A percentile compares a stretch with the other conserved stretches of the same genome.
Evolutionary conservation across 208 protist genomes (phyloP).

Genomic region (Trypanosoma platydactyli): DNA sequence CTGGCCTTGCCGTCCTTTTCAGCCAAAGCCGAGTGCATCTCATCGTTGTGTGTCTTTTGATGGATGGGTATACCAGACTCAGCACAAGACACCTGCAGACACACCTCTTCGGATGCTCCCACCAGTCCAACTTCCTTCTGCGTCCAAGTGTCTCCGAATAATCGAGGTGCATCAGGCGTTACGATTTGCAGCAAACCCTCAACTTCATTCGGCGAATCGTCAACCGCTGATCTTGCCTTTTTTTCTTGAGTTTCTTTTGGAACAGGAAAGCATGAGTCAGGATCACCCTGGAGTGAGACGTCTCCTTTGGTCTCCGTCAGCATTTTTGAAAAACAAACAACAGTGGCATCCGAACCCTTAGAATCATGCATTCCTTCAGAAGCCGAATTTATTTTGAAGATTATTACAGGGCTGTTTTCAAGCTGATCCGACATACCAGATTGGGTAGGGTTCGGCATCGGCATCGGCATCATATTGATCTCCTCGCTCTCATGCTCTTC

Average conservation of each 20-base stretch:
- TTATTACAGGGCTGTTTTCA: neutral
- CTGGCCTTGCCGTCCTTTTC: too few species aligned
- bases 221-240: neutral
- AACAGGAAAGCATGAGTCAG: neutral
- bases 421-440: neutral
- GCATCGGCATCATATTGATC: neutral
- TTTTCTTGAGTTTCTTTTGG: neutral
- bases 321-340: neutral
- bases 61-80: too few species aligned
- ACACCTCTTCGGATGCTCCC: neutral
- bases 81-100: too few species aligned
- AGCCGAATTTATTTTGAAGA: neutral
- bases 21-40: too few species aligned
- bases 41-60: too few species aligned
- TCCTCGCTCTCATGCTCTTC: neutral
- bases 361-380: neutral
- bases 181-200: neutral
- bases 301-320: neutral
- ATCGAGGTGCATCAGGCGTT: neutral
- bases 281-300: neutral
- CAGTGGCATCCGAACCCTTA: neutral
- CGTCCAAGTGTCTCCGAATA: too few species aligned
- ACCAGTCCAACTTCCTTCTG: neutral
- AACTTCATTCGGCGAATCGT: neutral
- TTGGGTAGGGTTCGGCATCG: neutral